Evolutionary conservation across 768 basidiomycete species (phyloP), one percentile per base, ranked within the genome.

Genomic region (Trametes cinnabarina): DNA sequence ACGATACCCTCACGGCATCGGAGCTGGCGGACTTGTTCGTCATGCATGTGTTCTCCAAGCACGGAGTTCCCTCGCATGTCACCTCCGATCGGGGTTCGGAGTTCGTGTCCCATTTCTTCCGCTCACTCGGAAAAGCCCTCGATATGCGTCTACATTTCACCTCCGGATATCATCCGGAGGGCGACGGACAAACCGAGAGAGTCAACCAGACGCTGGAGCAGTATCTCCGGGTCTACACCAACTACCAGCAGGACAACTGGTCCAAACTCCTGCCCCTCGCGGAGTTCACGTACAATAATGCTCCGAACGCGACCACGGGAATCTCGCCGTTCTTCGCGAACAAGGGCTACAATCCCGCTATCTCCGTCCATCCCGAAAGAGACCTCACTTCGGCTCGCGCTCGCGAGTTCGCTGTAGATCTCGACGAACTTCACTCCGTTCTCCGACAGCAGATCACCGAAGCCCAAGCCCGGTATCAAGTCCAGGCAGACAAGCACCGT

Each of bases 101-200:
- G 26, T 61, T 59, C 39, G 41, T 51, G 8, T 61, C 59, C 25
- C 35, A 23, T 9, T 61, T 59, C 58, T 58, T 61, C 47, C 39
- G 55, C 14, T 34, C 57, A 17, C 37, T 57, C 28, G 57, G 57
- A 1, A 51, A 43, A 25, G 51, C 23, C 42, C 42, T 43, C 22
- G 42, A 43, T 23, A 43, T 43, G 42, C 42, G 22, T 65, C 32
- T 11, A 32, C 67, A 11, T 25, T 44, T 43, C 42, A 43, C n/a
- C 42, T 43, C 22, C 25, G 66, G 66, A 2, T 75, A 32, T 32
- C 30, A 32, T 11, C 30, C 30, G 69, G 3, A 78, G 74, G 0
- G 75, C 75, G 74, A 79, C 51, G 68, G 73, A 55, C 69, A 66
- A 22, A 75, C 73, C 0, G 76, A 77, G 62, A 57, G 69, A 19